Evolutionary conservation across 2,329 filamentous ascomycete species (phyloP).

Genomic region (Fusarium sublunatum): DNA sequence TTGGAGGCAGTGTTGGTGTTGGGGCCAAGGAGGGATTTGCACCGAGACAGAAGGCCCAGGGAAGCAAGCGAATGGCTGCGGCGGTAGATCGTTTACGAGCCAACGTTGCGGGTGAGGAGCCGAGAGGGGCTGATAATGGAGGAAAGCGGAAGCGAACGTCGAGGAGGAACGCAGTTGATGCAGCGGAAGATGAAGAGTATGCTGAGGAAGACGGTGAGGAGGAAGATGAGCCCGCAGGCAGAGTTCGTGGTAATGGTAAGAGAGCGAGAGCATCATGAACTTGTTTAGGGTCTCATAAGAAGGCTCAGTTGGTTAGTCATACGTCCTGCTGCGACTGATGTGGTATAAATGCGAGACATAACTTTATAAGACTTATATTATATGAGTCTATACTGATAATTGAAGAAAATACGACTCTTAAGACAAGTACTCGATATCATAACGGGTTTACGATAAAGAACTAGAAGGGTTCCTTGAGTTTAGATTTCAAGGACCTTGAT

Average conservation of each 20-base stretch:
- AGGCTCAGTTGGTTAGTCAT: background rate
- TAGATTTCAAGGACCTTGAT: too few relatives aligned
- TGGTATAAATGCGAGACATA: background rate
- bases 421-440: too few relatives aligned
- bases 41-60: conserved; percentile 72
- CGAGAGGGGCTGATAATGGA: conserved; percentile 9
- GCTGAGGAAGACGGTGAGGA: conserved; percentile 29
- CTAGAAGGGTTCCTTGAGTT: too few relatives aligned
- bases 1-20: conserved; percentile 77
- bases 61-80: conserved; percentile 79
- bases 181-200: conserved; percentile 32
- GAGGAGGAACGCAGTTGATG: conserved; percentile 30
- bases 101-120: conserved; percentile 43
- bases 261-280: conserved; percentile 35
- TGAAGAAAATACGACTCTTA: too few relatives aligned
- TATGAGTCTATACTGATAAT: background rate
- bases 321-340: background rate
- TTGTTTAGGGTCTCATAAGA: background rate
- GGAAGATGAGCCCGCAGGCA: conserved; percentile 12
- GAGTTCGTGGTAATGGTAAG: conserved; percentile 32
- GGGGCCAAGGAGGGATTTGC: conserved; percentile 76
- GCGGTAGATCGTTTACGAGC: conserved; percentile 75
- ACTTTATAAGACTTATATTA: background rate
- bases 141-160: conserved; percentile 43
- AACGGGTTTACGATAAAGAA: too few relatives aligned